phyloP scores from a whole-genome alignment of 164 flowering plant genomes.

The Sextonia rubra region DNA sequence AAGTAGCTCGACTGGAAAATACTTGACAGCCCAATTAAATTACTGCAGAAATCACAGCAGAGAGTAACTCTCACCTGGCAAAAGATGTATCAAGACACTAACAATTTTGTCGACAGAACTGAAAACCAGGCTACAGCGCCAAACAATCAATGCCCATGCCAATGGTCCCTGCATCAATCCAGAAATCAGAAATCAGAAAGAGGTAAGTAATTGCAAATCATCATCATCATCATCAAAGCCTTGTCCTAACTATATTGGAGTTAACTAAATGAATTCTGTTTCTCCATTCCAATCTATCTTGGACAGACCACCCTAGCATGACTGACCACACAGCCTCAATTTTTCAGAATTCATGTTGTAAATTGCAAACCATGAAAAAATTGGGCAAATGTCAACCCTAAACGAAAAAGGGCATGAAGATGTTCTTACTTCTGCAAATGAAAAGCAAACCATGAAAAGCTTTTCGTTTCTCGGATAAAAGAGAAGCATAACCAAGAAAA shows the following conservation, averaged over 20 bases:
- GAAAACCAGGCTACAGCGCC: slow-evolving; percentile 99
- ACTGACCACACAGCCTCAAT: no score
- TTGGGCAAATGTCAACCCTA: background rate
- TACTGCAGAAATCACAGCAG: background rate
- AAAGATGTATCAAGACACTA: slow-evolving; percentile 93
- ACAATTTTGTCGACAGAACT: slow-evolving; percentile 88
- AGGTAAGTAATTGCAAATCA: background rate
- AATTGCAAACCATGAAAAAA: background rate
- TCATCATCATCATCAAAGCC: background rate
- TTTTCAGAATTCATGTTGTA: no score
- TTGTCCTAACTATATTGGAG: no score
- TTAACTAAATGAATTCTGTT: no score
- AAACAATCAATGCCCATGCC: slow-evolving; percentile 95
- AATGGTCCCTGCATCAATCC: slow-evolving; percentile 72
- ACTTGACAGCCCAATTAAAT: background rate
- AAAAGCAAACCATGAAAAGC: slow-evolving; percentile 98
- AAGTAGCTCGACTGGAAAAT: background rate
- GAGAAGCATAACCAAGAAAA: slow-evolving; percentile 79
- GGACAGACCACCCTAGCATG: no score
- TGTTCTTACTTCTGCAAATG: slow-evolving; percentile 86
- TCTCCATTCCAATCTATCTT: no score
- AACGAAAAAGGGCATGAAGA: background rate
- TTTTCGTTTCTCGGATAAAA: slow-evolving; percentile 87
- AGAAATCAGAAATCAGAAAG: slow-evolving; percentile 8
- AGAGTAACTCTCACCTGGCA: slow-evolving; percentile 66